Base-by-base conservation (phyloP, 1,139 yeast species). In the Pichia cactophila region DNA sequence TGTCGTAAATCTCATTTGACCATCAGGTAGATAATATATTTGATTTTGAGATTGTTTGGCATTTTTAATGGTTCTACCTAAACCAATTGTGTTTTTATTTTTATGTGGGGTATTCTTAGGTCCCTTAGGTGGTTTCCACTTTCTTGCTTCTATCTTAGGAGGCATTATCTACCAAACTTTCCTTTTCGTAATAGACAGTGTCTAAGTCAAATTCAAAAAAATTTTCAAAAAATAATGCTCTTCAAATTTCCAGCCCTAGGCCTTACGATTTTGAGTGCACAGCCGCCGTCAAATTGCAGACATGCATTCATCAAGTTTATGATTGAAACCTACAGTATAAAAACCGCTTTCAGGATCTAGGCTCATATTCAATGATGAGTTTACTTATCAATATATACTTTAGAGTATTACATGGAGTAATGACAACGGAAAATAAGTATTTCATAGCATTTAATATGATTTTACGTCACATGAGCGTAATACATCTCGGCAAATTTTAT, bases 101-200 rank as follows among this genome's bases (percentile, higher is more conserved):
- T 85, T 87, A 58, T 85, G 86, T 9, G 77, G 89, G 10, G 86
- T 81, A 26, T 96, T 92, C 64, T 88, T 88, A 20, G 97, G 97
- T 20, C 96, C 96, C 69, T 84, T 83, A 55, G 95, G 95, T 4
- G 85, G 81, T 70, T 74, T 77, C 79, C 80, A 77, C 58, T 75
- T 77, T 66, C 73, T 74, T 45, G 75, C 71, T 45, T 66, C 68
- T 38, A 68, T 67, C 46, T 67, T 68, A 55, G 74, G 76, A 35
- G 78, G 77, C 80, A 65, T 64, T 10, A 33, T 45, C 4, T 41
- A 12, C 40, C 37, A 33, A 9, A 8, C 20, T 17, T 35, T 16
- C 10, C 6, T 12, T 44, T 16, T 7, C 26, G 26, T 11, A 10
- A 16, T 17, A n/a, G 26, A 17, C 29, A 26, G 11, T 17, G 16